Percentiles rank a stretch among this genome's conserved stretches.
Conservation (phyloP, 2,329 filamentous ascomycete species). For the Trichophyton equinum region DNA sequence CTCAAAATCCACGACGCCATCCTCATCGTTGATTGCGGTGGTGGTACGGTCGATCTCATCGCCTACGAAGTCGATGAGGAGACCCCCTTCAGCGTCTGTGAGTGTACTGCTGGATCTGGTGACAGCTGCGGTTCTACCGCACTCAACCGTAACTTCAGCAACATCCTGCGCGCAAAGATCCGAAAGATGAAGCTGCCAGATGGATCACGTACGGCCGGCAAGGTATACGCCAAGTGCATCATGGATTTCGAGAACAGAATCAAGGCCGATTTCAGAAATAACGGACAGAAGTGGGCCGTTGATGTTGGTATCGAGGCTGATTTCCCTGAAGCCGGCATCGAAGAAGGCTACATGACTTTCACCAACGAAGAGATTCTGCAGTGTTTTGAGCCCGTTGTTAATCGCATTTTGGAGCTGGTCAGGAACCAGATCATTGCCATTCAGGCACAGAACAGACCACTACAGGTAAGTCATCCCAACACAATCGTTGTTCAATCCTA, state of each 20-base stretch:
- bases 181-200: constrained; percentile 98
- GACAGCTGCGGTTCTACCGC: constrained; percentile 98
- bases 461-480: constrained; percentile 49
- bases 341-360: constrained; percentile 99
- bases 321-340: constrained; percentile 92
- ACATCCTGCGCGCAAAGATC: constrained; percentile 94
- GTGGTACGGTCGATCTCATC: constrained; percentile 96
- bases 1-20: constrained; percentile 98
- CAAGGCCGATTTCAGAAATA: constrained; percentile 98
- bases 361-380: constrained; percentile 98
- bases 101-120: constrained; percentile 93
- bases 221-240: constrained; percentile 97
- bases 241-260: constrained; percentile 99
- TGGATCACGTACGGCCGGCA: constrained; percentile 91
- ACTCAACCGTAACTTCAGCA: constrained; percentile 94
- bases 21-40: constrained; percentile 93
- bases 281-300: constrained; percentile 97
- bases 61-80: constrained; percentile 98
- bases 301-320: constrained; percentile 98
- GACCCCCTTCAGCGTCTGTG: constrained; percentile 88
- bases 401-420: constrained; percentile 89
- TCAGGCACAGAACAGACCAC: constrained; percentile 82
- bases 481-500: neutral
- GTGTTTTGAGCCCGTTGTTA: constrained; percentile 97
- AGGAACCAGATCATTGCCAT: constrained; percentile 98